Conservation (phyloP, 176 grass and related monocot genomes). For the Carex littledalei region DNA sequence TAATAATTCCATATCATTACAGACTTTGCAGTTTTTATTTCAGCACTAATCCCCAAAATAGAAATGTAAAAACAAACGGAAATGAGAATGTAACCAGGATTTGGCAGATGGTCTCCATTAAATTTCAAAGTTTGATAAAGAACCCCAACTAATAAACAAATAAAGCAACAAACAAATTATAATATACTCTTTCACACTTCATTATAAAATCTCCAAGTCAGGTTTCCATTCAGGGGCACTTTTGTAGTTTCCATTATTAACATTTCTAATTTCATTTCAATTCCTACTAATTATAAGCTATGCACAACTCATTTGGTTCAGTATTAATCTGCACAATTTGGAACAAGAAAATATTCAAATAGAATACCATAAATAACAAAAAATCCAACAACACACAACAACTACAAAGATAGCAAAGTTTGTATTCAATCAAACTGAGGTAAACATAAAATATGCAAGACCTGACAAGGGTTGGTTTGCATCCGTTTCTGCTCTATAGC, state of each 20-base stretch:
- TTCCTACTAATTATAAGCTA: background rate
- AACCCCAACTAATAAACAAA: background rate
- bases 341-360: background rate
- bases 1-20: background rate
- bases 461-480: slow-evolving; percentile 91
- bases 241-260: background rate
- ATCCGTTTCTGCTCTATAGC: slow-evolving; percentile 81
- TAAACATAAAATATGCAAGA: slow-evolving; percentile 13
- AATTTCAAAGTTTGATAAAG: background rate
- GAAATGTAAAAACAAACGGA: background rate
- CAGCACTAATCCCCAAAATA: background rate
- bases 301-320: background rate
- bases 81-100: background rate
- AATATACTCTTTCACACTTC: background rate
- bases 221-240: background rate
- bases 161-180: background rate
- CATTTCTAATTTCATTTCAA: background rate
- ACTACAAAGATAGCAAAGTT: background rate
- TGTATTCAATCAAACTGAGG: background rate
- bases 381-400: background rate
- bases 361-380: background rate
- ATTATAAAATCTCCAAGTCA: background rate
- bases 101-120: background rate
- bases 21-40: background rate
- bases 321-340: background rate